Evolutionary conservation across 2,329 filamentous ascomycete genomes (phyloP).

Genomic region (Plenodomus tracheiphilus): DNA sequence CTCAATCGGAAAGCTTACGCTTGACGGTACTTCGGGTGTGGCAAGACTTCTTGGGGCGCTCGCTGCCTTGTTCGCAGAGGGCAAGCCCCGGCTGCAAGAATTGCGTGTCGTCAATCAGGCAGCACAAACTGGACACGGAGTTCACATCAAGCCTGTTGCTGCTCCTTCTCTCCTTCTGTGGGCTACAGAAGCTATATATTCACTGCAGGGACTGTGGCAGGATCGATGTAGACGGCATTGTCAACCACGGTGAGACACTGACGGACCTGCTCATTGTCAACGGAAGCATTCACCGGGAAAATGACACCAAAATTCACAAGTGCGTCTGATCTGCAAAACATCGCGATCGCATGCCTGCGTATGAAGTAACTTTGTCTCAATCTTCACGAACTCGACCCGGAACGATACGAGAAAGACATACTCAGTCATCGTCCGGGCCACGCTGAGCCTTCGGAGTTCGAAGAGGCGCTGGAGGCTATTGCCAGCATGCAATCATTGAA

Average conservation of each 20-base stretch:
- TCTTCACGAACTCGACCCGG: constrained; percentile 1
- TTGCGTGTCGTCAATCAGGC: not conserved
- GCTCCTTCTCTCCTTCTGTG: not conserved
- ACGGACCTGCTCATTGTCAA: constrained; percentile 1
- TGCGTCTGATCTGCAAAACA: not conserved
- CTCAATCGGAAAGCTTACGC: not conserved
- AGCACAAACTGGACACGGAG: not conserved
- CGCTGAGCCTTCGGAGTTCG: not conserved
- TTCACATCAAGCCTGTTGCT: not conserved
- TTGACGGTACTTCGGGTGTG: not conserved
- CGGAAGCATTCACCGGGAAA: not conserved
- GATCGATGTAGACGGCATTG: constrained; percentile 1
- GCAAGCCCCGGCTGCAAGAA: not conserved
- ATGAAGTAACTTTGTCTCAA: constrained; percentile 4
- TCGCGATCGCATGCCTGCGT: not conserved
- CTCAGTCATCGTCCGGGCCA: not conserved
- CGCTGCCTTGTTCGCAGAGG: not conserved
- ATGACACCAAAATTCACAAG: not conserved
- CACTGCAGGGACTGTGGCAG: not conserved
- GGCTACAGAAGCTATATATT: not conserved
- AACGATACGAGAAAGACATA: not conserved
- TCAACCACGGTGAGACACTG: constrained; percentile 3
- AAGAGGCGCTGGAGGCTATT: not conserved
- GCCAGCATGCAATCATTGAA: not conserved
- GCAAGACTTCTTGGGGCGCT: not conserved